Evolutionary conservation across 805 yeast species (phyloP).

Genomic region (Spathaspora passalidarum): DNA sequence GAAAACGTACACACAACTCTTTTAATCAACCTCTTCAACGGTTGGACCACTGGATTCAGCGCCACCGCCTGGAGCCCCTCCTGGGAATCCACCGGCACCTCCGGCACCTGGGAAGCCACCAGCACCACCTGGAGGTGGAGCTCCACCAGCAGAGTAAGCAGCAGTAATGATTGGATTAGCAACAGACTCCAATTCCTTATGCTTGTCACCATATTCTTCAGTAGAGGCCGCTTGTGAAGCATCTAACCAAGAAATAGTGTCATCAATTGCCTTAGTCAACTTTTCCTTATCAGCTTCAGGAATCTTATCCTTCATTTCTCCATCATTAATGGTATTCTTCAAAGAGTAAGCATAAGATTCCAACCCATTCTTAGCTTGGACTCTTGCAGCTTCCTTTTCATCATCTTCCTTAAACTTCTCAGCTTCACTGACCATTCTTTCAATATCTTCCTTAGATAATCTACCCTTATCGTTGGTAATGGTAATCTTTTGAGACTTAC

Average conservation of each 20-base stretch:
- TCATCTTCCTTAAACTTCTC: slow-evolving; percentile 93
- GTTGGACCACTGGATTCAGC: slow-evolving; percentile 37
- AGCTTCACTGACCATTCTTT: slow-evolving; percentile 97
- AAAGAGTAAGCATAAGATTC: slow-evolving; percentile 87
- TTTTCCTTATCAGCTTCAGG: slow-evolving; percentile 50
- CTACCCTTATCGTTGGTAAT: slow-evolving; percentile 94
- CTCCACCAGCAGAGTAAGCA: slow-evolving; percentile 31
- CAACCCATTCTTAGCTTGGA: slow-evolving; percentile 82
- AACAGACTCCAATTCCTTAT: slow-evolving; percentile 38
- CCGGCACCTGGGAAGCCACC: slow-evolving; percentile 32
- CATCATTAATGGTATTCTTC: slow-evolving; percentile 61
- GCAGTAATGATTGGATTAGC: slow-evolving; percentile 39
- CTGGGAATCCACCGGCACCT: slow-evolving; percentile 17
- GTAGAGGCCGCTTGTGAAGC: slow-evolving; percentile 35
- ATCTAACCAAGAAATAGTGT: slow-evolving; percentile 41
- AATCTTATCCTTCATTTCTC: slow-evolving; percentile 44
- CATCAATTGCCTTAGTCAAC: slow-evolving; percentile 41
- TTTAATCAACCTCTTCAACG: slow-evolving; percentile 40
- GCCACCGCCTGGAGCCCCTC: slow-evolving; percentile 15
- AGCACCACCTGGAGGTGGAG: slow-evolving; percentile 30
- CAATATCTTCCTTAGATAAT: slow-evolving; percentile 89
- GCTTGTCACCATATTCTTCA: slow-evolving; percentile 39
- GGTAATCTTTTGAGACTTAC: slow-evolving; percentile 86
- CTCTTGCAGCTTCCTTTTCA: slow-evolving; percentile 74
- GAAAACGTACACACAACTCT: background rate